Evolutionary conservation across 164 flowering plant species (phyloP).

Genomic region (Dillenia turbinata): DNA sequence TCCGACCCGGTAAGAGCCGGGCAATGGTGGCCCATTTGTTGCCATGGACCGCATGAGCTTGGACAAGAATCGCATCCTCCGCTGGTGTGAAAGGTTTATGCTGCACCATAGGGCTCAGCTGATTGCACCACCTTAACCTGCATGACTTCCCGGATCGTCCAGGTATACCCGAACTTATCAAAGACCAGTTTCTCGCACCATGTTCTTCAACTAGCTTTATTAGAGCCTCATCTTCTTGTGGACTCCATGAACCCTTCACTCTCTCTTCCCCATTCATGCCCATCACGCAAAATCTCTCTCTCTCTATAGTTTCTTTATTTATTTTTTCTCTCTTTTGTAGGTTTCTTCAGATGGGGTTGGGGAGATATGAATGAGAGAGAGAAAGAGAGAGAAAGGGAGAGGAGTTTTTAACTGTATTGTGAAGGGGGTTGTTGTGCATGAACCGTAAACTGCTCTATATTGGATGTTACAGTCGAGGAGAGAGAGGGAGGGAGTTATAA

Average conservation of each 20-base stretch:
- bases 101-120: constrained; percentile 64
- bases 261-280: constrained; percentile 14
- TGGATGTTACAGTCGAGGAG: not conserved
- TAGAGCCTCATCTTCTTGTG: constrained; percentile 47
- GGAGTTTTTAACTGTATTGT: constrained; percentile 3
- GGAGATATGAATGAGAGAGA: no score
- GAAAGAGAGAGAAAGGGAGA: not conserved
- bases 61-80: constrained; percentile 55
- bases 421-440: constrained; percentile 27
- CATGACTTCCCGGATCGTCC: constrained; percentile 80
- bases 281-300: not conserved
- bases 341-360: no score
- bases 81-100: constrained; percentile 55
- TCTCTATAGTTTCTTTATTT: not conserved
- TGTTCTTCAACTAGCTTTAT: constrained; percentile 47
- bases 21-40: constrained; percentile 86
- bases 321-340: no score
- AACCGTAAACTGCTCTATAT: constrained; percentile 37
- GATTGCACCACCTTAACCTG: constrained; percentile 77
- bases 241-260: constrained; percentile 68
- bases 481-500: constrained; percentile 9
- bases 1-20: constrained; percentile 59
- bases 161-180: constrained; percentile 51
- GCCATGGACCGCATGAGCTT: constrained; percentile 53
- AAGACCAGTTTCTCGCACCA: constrained; percentile 67